These are phyloP conservation scores for Veloporphyrellus conicus DNA, from an alignment of 1,284 basidiomycete genomes.

Conservation along the genomic window DNA sequence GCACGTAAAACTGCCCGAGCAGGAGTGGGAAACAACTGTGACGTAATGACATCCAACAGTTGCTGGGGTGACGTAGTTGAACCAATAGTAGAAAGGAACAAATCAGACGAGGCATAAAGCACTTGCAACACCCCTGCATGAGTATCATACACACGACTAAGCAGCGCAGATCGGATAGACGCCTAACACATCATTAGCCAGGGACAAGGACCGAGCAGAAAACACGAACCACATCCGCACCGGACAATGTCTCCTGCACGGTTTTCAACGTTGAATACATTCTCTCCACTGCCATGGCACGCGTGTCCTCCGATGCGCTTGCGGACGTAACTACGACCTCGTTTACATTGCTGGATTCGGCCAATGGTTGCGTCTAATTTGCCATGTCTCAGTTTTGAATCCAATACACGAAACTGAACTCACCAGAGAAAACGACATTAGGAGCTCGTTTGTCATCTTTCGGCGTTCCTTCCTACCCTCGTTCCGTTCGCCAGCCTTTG, in stretches of 20 bases:
- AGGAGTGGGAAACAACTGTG: slow-evolving; percentile 42
- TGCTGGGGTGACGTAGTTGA: slow-evolving; percentile 30
- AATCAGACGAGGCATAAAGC: slow-evolving; percentile 53
- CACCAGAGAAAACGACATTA: slow-evolving; percentile 56
- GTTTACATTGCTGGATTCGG: slow-evolving; percentile 29
- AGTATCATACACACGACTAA: slow-evolving; percentile 65
- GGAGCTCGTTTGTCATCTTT: slow-evolving; percentile 46
- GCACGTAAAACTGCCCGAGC: slow-evolving; percentile 51
- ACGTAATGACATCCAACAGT: slow-evolving; percentile 50
- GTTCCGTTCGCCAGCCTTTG: slow-evolving; percentile 31
- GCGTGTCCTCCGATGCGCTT: slow-evolving; percentile 46
- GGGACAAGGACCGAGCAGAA: background rate
- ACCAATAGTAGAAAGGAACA: slow-evolving; percentile 42
- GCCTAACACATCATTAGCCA: slow-evolving; percentile 33
- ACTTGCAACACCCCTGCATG: slow-evolving; percentile 57
- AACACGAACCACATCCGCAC: slow-evolving; percentile 33
- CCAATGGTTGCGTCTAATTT: slow-evolving; percentile 29
- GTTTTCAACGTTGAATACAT: slow-evolving; percentile 40
- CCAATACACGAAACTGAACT: slow-evolving; percentile 7
- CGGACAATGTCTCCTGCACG: slow-evolving; percentile 22
- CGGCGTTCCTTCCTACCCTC: slow-evolving; percentile 39
- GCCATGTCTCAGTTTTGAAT: background rate
- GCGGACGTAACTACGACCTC: slow-evolving; percentile 55
- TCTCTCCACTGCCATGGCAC: slow-evolving; percentile 49
- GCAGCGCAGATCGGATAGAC: slow-evolving; percentile 49